Conservation (phyloP, 441 rosid species). For the Gossypium davidsonii region DNA sequence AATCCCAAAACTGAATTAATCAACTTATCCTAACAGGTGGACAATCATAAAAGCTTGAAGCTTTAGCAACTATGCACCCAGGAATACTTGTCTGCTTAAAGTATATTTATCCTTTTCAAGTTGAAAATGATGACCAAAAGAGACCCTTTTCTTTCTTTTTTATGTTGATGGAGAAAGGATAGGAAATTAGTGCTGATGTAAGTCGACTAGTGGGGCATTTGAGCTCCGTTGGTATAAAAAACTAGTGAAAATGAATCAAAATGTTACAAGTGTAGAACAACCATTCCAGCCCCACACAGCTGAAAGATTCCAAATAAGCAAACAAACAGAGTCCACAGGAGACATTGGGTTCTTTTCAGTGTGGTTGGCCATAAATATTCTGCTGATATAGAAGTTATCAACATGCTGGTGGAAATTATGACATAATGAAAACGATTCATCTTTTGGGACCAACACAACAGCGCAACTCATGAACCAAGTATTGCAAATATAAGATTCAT, state of each 20-base stretch:
- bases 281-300: conserved; percentile 31
- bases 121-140: conserved; percentile 17
- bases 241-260: conserved; percentile 16
- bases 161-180: conserved; percentile 2
- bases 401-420: conserved; percentile 47
- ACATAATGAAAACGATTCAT: conserved; percentile 47
- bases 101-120: conserved; percentile 2
- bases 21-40: neutral
- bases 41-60: neutral
- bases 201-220: conserved; percentile 22
- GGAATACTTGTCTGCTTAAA: conserved; percentile 2
- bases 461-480: conserved; percentile 30
- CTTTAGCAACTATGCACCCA: neutral
- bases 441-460: conserved; percentile 41
- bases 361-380: conserved; percentile 49
- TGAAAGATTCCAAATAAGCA: conserved; percentile 31
- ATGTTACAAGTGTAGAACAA: conserved; percentile 15
- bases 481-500: conserved; percentile 22
- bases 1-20: neutral
- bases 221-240: conserved; percentile 14
- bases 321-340: conserved; percentile 26
- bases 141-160: conserved; percentile 12
- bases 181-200: conserved; percentile 16
- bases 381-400: conserved; percentile 49
- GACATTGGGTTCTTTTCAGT: conserved; percentile 32